phyloP scores from a whole-genome alignment of 1,284 basidiomycete species.

The Ganoderma leucocontextum region DNA sequence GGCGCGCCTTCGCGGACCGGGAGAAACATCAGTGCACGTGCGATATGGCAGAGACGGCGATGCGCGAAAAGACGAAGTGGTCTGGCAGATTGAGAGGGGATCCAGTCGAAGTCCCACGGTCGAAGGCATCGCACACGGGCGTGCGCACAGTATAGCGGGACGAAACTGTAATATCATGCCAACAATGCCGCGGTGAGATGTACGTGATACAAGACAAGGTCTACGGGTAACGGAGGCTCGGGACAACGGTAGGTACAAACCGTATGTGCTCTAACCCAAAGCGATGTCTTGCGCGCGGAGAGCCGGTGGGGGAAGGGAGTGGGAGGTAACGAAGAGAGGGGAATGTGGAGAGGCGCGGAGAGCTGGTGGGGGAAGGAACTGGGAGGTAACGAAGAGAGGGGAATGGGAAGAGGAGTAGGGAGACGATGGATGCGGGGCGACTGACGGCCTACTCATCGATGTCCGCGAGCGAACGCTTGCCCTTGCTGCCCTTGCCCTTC shows the following conservation, averaged over 20 bases:
- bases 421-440: neutral
- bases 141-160: neutral
- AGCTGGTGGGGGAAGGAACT: neutral
- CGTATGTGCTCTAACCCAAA: neutral
- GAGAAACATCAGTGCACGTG: no score
- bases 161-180: neutral
- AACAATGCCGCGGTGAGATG: neutral
- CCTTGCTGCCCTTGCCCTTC: no score
- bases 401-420: neutral
- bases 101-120: neutral
- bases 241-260: neutral
- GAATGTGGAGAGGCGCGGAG: neutral
- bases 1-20: no score
- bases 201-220: no score
- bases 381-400: neutral
- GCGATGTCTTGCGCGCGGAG: neutral
- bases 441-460: neutral
- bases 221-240: neutral
- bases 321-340: neutral
- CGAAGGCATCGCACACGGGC: neutral
- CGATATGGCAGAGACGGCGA: no score
- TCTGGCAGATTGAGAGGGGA: no score
- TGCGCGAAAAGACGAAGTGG: no score
- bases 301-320: neutral
- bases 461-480: neutral